These are phyloP conservation scores for Xylariaceae sp. DNA, from an alignment of 2,329 filamentous ascomycete species.

Conservation along the genomic window DNA sequence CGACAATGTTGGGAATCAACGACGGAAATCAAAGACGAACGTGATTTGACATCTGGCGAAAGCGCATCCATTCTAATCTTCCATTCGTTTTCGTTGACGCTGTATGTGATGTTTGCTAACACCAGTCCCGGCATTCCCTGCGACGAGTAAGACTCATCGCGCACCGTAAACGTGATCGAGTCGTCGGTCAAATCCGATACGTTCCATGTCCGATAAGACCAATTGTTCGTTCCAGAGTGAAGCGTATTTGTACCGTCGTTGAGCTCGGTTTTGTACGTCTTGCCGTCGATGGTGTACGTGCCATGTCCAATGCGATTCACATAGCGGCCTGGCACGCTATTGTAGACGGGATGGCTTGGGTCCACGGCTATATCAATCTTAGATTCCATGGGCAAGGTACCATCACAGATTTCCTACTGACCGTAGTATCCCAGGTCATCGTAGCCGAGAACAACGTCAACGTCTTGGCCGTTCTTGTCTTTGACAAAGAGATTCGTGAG, in stretches of 20 bases:
- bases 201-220: slow-evolving; percentile 60
- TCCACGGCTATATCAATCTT: slow-evolving; percentile 26
- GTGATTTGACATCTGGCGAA: slow-evolving; percentile 44
- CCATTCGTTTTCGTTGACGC: slow-evolving; percentile 51
- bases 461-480: slow-evolving; percentile 55
- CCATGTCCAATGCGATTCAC: slow-evolving; percentile 60
- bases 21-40: slow-evolving; percentile 28
- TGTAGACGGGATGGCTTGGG: slow-evolving; percentile 54
- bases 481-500: slow-evolving; percentile 59
- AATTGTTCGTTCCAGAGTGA: slow-evolving; percentile 55
- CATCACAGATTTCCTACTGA: slow-evolving; percentile 20
- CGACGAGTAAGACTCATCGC: slow-evolving; percentile 53
- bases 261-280: slow-evolving; percentile 47
- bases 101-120: slow-evolving; percentile 57
- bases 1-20: background rate
- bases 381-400: background rate
- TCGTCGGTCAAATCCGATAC: slow-evolving; percentile 48
- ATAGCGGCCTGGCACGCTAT: slow-evolving; percentile 58
- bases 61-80: slow-evolving; percentile 56
- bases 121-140: slow-evolving; percentile 59
- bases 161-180: slow-evolving; percentile 61
- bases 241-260: slow-evolving; percentile 54
- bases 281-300: slow-evolving; percentile 49
- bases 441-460: slow-evolving; percentile 60
- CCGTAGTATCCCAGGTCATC: slow-evolving; percentile 56